Evolutionary conservation across 1,139 yeast species (phyloP).

Genomic region (Pichia sp.): DNA sequence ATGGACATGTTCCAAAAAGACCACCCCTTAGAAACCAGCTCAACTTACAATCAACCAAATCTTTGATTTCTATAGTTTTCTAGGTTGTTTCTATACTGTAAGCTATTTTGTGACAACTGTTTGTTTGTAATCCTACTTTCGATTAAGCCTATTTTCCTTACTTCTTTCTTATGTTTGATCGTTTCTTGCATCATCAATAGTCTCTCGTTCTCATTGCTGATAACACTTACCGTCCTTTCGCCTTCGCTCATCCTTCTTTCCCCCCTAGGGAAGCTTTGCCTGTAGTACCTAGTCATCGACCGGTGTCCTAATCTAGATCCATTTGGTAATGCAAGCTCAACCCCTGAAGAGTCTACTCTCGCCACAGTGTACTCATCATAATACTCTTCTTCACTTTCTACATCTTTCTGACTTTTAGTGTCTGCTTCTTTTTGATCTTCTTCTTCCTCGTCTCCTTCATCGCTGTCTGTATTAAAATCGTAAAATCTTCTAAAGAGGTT

Average conservation of each 20-base stretch:
- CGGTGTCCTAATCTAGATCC: conserved; percentile 50
- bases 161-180: conserved; percentile 34
- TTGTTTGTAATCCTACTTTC: conserved; percentile 47
- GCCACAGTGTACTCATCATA: conserved; percentile 35
- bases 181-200: conserved; percentile 16
- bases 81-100: conserved; percentile 57
- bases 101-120: conserved; percentile 36
- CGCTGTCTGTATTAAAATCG: conserved; percentile 32
- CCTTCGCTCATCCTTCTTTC: conserved; percentile 32
- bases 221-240: conserved; percentile 52
- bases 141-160: conserved; percentile 37
- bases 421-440: no score
- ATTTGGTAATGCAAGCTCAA: conserved; percentile 44
- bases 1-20: conserved; percentile 8
- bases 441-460: conserved; percentile 24
- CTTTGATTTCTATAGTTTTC: conserved; percentile 62
- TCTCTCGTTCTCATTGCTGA: conserved; percentile 37
- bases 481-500: conserved; percentile 42
- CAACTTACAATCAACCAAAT: conserved; percentile 17
- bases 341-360: conserved; percentile 40
- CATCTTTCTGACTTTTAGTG: conserved; percentile 25
- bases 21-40: conserved; percentile 21
- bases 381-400: conserved; percentile 9
- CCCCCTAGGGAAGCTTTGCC: conserved; percentile 35
- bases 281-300: conserved; percentile 42